A percentile compares a stretch with the other conserved stretches of the same genome.
These are phyloP conservation scores for Panicum virgatum DNA, from an alignment of 202 grass and related monocot species.

Conservation along the genomic window DNA sequence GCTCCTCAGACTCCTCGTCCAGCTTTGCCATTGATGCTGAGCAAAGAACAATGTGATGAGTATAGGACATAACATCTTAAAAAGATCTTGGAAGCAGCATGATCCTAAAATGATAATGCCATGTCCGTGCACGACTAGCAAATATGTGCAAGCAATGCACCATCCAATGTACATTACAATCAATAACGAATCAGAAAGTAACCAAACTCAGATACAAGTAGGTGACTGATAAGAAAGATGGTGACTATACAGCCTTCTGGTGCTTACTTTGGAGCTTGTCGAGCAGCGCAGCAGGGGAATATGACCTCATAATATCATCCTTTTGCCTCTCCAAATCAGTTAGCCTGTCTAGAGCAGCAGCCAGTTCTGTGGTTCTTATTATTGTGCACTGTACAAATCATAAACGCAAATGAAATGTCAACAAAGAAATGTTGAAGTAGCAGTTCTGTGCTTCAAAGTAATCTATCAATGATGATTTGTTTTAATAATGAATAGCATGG, in stretches of 20 bases:
- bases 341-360: slow-evolving; percentile 75
- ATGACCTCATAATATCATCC: slow-evolving; percentile 64
- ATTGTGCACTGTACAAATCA: slow-evolving; percentile 73
- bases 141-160: neutral
- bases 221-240: neutral
- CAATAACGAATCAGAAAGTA: neutral
- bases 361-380: slow-evolving; percentile 81
- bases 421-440: neutral
- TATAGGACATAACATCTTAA: neutral
- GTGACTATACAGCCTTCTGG: neutral
- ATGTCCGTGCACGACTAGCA: neutral
- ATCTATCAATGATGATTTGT: neutral
- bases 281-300: slow-evolving; percentile 69
- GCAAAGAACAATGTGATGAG: slow-evolving; percentile 3
- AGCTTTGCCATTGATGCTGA: slow-evolving; percentile 60
- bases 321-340: slow-evolving; percentile 78
- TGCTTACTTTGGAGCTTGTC: slow-evolving; percentile 75
- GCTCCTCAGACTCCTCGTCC: slow-evolving; percentile 75
- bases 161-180: neutral
- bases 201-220: neutral
- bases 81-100: neutral
- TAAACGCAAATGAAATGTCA: slow-evolving; percentile 22
- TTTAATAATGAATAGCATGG: neutral
- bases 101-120: neutral
- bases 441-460: neutral